Evolutionary conservation across 331 rosid genomes (phyloP).

Genomic region (Acacia pycnantha): DNA sequence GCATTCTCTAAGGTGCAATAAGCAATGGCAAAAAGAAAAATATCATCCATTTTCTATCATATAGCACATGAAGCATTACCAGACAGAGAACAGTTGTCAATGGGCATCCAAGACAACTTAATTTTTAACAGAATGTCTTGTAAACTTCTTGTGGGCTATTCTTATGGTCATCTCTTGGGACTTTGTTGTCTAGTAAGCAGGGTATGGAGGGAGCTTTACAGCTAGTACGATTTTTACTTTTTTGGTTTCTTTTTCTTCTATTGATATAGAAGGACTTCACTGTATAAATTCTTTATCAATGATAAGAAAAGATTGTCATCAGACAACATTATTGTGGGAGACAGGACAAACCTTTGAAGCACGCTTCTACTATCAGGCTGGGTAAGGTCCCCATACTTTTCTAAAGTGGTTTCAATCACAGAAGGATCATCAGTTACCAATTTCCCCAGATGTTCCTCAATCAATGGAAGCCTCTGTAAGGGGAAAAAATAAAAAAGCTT

Average conservation of each 20-base stretch:
- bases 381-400: constrained; percentile 67
- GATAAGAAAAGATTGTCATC: neutral
- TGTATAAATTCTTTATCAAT: neutral
- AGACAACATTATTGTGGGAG: neutral
- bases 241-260: neutral
- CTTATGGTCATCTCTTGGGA: neutral
- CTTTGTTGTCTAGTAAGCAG: neutral
- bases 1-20: neutral
- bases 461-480: constrained; percentile 64
- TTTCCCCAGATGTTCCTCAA: constrained; percentile 76
- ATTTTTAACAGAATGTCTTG: neutral
- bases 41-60: neutral
- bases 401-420: constrained; percentile 70
- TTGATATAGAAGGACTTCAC: neutral
- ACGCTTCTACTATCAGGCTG: constrained; percentile 50
- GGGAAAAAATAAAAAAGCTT: constrained; percentile 26
- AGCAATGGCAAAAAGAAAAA: no score
- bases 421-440: constrained; percentile 95
- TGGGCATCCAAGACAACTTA: constrained; percentile 11
- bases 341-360: constrained; percentile 59
- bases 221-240: neutral
- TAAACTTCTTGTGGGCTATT: neutral
- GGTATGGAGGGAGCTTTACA: constrained; percentile 5
- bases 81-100: neutral
- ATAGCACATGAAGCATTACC: neutral